phyloP scores from a whole-genome alignment of 2,329 filamentous ascomycete species.

The Alternaria longipes region DNA sequence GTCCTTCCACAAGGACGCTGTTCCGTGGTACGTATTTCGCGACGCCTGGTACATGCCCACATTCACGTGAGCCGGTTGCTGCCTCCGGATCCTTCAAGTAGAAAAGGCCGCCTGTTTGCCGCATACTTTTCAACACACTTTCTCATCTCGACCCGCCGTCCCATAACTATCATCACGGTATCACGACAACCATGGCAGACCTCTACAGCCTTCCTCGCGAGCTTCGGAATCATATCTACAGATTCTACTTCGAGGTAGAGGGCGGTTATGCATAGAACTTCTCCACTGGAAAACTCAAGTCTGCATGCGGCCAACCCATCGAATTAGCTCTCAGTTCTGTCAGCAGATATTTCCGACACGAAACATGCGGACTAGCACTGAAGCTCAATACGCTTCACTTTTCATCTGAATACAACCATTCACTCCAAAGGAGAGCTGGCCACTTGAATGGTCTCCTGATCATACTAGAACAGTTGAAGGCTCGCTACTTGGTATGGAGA shows the following conservation, averaged over 20 bases:
- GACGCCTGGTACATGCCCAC: no score
- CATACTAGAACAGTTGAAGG: neutral
- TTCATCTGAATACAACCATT: neutral
- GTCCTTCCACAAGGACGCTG: neutral
- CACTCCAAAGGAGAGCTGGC: neutral
- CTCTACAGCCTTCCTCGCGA: slow-evolving; percentile 14
- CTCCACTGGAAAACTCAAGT: neutral
- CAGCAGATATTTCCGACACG: neutral
- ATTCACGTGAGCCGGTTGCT: neutral
- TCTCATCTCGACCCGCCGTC: neutral
- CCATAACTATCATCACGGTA: neutral
- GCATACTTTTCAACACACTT: neutral
- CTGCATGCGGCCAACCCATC: neutral
- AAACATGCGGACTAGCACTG: neutral
- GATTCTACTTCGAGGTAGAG: slow-evolving; percentile 12
- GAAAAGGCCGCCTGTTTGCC: neutral
- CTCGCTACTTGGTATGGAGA: neutral
- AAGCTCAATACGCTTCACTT: neutral
- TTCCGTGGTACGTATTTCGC: no score
- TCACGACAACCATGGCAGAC: neutral
- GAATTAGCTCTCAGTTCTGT: neutral
- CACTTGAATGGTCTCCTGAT: neutral
- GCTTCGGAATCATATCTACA: slow-evolving; percentile 20
- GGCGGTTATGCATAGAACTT: slow-evolving; percentile 16
- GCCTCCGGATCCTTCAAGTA: neutral